These are phyloP conservation scores for Phialocephala subalpina DNA, from an alignment of 2,329 filamentous ascomycete genomes.

Conservation along the genomic window DNA sequence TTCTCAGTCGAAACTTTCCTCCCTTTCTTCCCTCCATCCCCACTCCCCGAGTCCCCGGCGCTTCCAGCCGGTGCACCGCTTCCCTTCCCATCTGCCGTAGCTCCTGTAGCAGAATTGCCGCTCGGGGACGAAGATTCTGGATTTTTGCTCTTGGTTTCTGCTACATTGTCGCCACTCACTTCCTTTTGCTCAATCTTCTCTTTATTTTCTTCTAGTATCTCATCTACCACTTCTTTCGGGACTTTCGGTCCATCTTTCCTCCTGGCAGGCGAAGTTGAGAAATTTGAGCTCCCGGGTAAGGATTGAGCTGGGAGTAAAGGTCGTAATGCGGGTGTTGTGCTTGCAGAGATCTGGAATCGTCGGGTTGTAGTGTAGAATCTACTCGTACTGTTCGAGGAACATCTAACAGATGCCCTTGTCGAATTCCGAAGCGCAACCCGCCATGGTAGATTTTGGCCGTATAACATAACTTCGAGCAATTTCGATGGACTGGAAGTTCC, in stretches of 20 bases:
- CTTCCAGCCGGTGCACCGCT: slow-evolving; percentile 39
- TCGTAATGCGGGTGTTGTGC: slow-evolving; percentile 70
- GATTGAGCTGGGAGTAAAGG: slow-evolving; percentile 63
- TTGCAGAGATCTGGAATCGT: slow-evolving; percentile 55
- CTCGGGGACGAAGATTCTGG: slow-evolving; percentile 34
- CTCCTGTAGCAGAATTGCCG: slow-evolving; percentile 39
- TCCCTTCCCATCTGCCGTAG: slow-evolving; percentile 38
- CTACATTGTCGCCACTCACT: slow-evolving; percentile 55
- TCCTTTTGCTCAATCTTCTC: slow-evolving; percentile 44
- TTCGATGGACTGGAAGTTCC: slow-evolving; percentile 9
- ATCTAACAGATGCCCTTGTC: slow-evolving; percentile 32
- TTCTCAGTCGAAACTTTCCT: slow-evolving; percentile 73
- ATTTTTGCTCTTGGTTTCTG: slow-evolving; percentile 45
- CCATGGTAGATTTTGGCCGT: slow-evolving; percentile 71
- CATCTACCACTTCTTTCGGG: slow-evolving; percentile 44
- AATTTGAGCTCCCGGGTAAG: slow-evolving; percentile 53
- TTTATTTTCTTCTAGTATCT: slow-evolving; percentile 52
- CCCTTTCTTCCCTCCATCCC: slow-evolving; percentile 75
- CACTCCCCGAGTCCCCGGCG: slow-evolving; percentile 43
- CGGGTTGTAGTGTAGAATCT: slow-evolving; percentile 38
- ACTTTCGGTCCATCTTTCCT: slow-evolving; percentile 49
- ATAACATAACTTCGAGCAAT: slow-evolving; percentile 58
- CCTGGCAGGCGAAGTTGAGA: slow-evolving; percentile 56
- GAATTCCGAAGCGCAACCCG: slow-evolving; percentile 57
- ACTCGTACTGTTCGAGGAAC: slow-evolving; percentile 28